Evolutionary conservation across 1,284 basidiomycete species (phyloP).

Genomic region (Xerocomus nothofagi): DNA sequence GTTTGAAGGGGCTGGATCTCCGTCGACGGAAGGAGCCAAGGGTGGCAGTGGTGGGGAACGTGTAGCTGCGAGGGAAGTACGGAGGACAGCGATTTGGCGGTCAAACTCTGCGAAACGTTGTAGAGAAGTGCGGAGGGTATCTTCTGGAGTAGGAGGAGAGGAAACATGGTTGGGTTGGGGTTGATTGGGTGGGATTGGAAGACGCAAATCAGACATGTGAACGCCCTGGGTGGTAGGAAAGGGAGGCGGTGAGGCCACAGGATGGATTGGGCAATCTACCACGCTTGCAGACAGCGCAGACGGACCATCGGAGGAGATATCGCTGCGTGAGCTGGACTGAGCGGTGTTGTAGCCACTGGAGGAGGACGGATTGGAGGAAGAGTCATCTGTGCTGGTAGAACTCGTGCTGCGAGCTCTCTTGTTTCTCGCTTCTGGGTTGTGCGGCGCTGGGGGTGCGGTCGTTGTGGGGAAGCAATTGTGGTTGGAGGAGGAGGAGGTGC

Average conservation of each 20-base stretch:
- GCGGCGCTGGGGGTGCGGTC: conserved; percentile 1
- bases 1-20: conserved; percentile 15
- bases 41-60: conserved; percentile 39
- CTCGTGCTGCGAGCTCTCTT: conserved; percentile 36
- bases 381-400: conserved; percentile 30
- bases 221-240: conserved; percentile 39
- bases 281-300: conserved; percentile 10
- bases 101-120: conserved; percentile 56
- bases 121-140: conserved; percentile 46
- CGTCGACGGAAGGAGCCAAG: conserved; percentile 21
- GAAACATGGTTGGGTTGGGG: conserved; percentile 20
- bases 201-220: conserved; percentile 47
- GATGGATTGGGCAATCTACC: conserved; percentile 18
- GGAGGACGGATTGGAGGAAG: conserved; percentile 24
- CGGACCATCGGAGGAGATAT: conserved; percentile 24
- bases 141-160: conserved; percentile 27
- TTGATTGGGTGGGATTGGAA: conserved; percentile 20
- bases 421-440: conserved; percentile 25
- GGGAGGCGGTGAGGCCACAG: conserved; percentile 13
- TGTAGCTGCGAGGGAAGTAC: conserved; percentile 38
- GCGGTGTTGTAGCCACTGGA: conserved; percentile 36
- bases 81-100: conserved; percentile 47
- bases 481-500: conserved; percentile 27
- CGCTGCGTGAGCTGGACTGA: conserved; percentile 35
- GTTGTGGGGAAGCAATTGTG: conserved; percentile 23